phyloP scores from a whole-genome alignment of 192 early-diverging fungal species.

The Mortierella hygrophila region DNA sequence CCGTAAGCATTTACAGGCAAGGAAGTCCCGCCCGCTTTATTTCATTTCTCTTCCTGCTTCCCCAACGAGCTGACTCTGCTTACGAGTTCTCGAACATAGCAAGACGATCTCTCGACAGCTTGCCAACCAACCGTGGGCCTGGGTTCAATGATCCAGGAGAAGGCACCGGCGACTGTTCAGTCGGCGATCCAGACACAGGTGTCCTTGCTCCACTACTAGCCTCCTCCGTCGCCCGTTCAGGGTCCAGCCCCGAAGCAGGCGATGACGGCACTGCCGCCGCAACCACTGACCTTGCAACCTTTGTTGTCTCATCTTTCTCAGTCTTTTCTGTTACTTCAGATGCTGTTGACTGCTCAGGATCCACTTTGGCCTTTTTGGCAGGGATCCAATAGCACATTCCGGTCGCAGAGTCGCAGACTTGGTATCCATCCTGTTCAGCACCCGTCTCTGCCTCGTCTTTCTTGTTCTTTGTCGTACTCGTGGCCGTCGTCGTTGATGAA shows the following conservation, averaged over 20 bases:
- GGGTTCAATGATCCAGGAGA: conserved; percentile 29
- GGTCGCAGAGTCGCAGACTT: conserved; percentile 40
- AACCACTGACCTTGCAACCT: neutral
- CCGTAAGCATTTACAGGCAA: no score
- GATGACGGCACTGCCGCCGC: neutral
- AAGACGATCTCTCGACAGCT: conserved; percentile 44
- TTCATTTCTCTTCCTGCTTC: no score
- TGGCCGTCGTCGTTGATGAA: neutral
- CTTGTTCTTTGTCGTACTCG: neutral
- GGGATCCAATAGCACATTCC: conserved; percentile 51
- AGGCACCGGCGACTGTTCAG: neutral
- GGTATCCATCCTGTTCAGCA: conserved; percentile 37
- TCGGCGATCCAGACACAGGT: neutral
- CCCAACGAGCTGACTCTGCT: neutral
- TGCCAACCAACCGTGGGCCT: conserved; percentile 41
- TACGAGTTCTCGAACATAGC: conserved; percentile 51
- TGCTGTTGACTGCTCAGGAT: neutral
- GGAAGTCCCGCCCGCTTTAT: no score
- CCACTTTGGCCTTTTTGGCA: conserved; percentile 20
- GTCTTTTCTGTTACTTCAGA: neutral
- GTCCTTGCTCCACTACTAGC: conserved; percentile 2
- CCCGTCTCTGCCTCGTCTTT: neutral
- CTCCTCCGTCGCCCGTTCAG: neutral
- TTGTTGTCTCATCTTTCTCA: neutral
- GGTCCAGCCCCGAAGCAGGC: conserved; percentile 1